phyloP scores from a whole-genome alignment of 2,329 filamentous ascomycete species.

The Rosellinia necatrix region DNA sequence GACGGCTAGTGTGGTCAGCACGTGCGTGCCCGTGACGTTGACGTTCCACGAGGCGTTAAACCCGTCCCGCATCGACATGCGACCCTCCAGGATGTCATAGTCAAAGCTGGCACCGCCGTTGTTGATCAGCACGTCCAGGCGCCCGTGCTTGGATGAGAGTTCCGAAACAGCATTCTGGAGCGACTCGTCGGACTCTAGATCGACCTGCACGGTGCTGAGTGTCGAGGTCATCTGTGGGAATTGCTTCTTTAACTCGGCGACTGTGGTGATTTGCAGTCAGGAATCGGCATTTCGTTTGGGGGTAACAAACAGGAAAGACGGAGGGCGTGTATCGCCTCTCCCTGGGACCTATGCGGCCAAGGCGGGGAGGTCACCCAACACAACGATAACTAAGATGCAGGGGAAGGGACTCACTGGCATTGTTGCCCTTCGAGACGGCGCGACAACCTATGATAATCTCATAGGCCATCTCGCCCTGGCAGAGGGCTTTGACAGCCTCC shows the following conservation, averaged over 20 bases:
- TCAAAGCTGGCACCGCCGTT: slow-evolving; percentile 52
- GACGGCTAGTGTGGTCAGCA: slow-evolving; percentile 43
- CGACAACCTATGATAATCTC: slow-evolving; percentile 55
- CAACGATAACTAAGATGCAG: background rate
- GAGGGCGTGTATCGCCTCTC: too few relatives aligned
- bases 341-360: too few relatives aligned
- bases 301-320: too few relatives aligned
- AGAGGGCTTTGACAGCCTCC: slow-evolving; percentile 33
- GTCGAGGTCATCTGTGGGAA: slow-evolving; percentile 43
- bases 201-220: slow-evolving; percentile 49
- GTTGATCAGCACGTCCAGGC: slow-evolving; percentile 53
- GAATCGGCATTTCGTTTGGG: too few relatives aligned
- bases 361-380: too few relatives aligned
- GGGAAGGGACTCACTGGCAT: slow-evolving; percentile 44
- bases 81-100: slow-evolving; percentile 32
- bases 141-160: slow-evolving; percentile 44
- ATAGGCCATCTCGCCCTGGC: slow-evolving; percentile 42
- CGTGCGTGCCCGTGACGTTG: slow-evolving; percentile 49
- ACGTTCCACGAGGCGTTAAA: slow-evolving; percentile 49
- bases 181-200: slow-evolving; percentile 52
- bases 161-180: slow-evolving; percentile 48
- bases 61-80: slow-evolving; percentile 42
- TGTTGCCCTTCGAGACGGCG: slow-evolving; percentile 49
- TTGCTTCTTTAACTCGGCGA: slow-evolving; percentile 43
- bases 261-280: slow-evolving; percentile 10